Evolutionary conservation across 805 yeast species (phyloP), one percentile per base, ranked within the genome.

Genomic region (Candida ortonii): DNA sequence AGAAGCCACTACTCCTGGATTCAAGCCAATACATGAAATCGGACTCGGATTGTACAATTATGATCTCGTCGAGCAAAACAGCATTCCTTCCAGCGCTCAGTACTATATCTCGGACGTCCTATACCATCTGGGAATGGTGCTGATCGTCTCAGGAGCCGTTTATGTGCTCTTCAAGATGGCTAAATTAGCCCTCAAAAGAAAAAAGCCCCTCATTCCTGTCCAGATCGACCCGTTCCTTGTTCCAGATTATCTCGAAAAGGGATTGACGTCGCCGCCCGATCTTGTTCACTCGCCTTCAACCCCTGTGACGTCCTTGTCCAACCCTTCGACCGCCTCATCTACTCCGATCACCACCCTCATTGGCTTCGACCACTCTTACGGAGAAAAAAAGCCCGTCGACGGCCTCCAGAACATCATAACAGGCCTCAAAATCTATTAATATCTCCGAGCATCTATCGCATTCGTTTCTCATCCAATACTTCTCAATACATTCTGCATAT

Each of bases 11-110:
- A 35, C 45, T 8, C 47, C 50, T 11, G 49, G 49, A 6, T 61
- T 61, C 36, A 46, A 36, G 36, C 55, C 65, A 4, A 31, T 50
- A 3, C 46, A 53, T 22, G 57, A 56, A 21, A 36, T 44, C 4
- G 66, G 66, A 4, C 36, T 61, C 12, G 66, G 66, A 0, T 28
- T 49, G 7, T 56, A 42, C 27, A 41, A 49, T 25, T 61, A 60
- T 37, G 29, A 43, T 16, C 44, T 59, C 18, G 49, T 43, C 3
- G 49, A 48, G 12, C 34, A 34, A 15, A 28, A 35, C 19, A 28
- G 33, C 27, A 25, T 16, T 15, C 19, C 28, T 6, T 28, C 23
- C 6, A 30, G 35, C 13, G 10, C 33, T 6, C 15, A 22, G 6
- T 16, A 41, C 35, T 23, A 28, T 1, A 9, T 34, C 12, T 3